Conservation (phyloP, 257 asterid genomes). For the Gynochthodes officinalis region DNA sequence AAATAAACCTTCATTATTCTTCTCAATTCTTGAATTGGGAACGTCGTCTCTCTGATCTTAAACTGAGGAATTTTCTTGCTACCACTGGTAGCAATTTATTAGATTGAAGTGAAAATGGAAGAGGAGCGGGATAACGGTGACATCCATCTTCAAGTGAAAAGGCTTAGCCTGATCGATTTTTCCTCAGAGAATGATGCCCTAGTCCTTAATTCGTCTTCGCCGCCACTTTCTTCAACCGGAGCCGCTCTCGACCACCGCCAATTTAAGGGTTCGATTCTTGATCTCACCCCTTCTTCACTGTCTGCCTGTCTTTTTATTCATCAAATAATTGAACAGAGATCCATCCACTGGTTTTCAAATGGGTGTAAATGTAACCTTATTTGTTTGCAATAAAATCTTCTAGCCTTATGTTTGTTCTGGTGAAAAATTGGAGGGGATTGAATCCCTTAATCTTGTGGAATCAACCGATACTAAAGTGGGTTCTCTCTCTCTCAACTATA, state of each 20-base stretch:
- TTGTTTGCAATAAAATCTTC: not conserved
- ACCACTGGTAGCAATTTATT: not conserved
- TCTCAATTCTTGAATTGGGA: not conserved
- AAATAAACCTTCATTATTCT: not conserved
- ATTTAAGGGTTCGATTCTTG: slow-evolving; percentile 36
- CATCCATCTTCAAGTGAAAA: slow-evolving; percentile 41
- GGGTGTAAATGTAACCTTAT: slow-evolving; percentile 4
- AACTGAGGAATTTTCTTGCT: not conserved
- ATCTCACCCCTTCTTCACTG: not conserved
- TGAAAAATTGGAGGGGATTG: slow-evolving; percentile 4
- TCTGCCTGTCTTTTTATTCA: not conserved
- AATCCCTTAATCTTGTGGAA: not conserved
- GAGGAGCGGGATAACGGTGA: slow-evolving; percentile 3
- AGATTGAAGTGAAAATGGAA: not conserved
- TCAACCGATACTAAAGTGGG: not conserved
- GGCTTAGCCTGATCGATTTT: slow-evolving; percentile 35
- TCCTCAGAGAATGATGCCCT: slow-evolving; percentile 28
- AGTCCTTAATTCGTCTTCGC: slow-evolving; percentile 20
- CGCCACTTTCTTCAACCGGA: slow-evolving; percentile 11
- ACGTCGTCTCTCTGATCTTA: not conserved
- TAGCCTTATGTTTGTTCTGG: not conserved
- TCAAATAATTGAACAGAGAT: not conserved
- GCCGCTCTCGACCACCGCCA: slow-evolving; percentile 21
- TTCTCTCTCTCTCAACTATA: not conserved
- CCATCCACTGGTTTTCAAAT: not conserved